These are phyloP conservation scores for Fragaria ananassa DNA, from an alignment of 306 rosid genomes.

Conservation along the genomic window DNA sequence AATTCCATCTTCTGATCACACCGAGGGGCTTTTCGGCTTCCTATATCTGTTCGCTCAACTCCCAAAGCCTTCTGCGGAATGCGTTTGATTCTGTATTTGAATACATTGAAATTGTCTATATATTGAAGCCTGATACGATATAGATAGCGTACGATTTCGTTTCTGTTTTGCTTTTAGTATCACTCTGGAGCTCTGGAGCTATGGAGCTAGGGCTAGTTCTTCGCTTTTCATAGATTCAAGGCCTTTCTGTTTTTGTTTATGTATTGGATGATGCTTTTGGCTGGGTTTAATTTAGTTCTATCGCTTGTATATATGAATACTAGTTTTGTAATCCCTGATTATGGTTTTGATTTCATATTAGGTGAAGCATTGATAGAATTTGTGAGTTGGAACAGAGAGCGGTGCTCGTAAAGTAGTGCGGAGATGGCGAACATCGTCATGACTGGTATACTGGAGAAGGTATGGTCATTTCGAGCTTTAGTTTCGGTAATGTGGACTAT, in stretches of 20 bases:
- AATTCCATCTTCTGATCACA: not conserved
- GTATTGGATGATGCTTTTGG: not conserved
- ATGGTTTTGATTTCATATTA: not conserved
- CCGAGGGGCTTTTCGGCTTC: not conserved
- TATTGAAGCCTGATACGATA: not conserved
- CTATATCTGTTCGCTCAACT: not conserved
- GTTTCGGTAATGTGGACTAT: not conserved
- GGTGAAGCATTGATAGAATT: not conserved
- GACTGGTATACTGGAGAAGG: constrained; percentile 86
- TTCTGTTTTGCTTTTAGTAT: not conserved
- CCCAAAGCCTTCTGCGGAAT: not conserved
- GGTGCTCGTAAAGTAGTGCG: not conserved
- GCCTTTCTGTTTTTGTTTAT: not conserved
- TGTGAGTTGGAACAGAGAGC: not conserved
- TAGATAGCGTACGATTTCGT: not conserved
- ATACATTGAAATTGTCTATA: not conserved
- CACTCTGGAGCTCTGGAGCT: not conserved
- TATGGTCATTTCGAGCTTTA: constrained; percentile 19
- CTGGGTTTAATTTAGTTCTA: not conserved
- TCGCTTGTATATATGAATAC: not conserved
- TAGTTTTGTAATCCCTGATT: not conserved
- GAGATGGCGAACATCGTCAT: constrained; percentile 70
- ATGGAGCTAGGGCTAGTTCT: constrained; percentile 7
- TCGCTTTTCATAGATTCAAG: not conserved
- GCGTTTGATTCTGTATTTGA: not conserved